A percentile compares a stretch with the other conserved stretches of the same genome.
These are phyloP conservation scores for Colletotrichum sp. DNA, from an alignment of 2,329 filamentous ascomycete species.

Conservation along the genomic window DNA sequence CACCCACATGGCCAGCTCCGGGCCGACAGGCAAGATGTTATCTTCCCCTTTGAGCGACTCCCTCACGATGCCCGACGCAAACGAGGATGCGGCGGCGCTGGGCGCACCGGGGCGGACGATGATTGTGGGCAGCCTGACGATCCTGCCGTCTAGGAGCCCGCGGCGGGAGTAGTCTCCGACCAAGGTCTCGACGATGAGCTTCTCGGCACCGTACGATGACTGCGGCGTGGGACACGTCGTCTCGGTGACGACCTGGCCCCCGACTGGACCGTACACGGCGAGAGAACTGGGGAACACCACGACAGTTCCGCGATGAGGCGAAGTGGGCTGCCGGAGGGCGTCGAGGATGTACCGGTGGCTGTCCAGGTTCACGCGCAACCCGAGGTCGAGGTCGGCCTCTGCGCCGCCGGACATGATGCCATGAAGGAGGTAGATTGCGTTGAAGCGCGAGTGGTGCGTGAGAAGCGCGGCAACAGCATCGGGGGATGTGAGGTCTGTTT, in stretches of 20 bases:
- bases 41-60: constrained; percentile 58
- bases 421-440: constrained; percentile 63
- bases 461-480: constrained; percentile 33
- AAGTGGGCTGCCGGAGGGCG: constrained; percentile 40
- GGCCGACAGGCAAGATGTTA: constrained; percentile 47
- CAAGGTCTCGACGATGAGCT: constrained; percentile 64
- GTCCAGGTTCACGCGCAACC: constrained; percentile 64
- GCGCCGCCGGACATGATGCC: constrained; percentile 69
- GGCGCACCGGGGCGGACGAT: constrained; percentile 65
- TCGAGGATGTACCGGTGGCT: constrained; percentile 60
- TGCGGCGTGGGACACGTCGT: constrained; percentile 56
- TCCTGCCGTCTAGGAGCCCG: constrained; percentile 61
- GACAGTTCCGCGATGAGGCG: constrained; percentile 49
- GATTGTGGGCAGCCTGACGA: constrained; percentile 64
- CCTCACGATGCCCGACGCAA: constrained; percentile 66
- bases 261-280: constrained; percentile 60
- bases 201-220: constrained; percentile 65
- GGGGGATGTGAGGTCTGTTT: constrained; percentile 38
- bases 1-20: constrained; percentile 49
- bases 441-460: constrained; percentile 30
- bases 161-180: constrained; percentile 58
- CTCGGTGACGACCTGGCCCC: constrained; percentile 40
- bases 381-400: constrained; percentile 61
- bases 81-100: constrained; percentile 64
- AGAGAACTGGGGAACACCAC: constrained; percentile 65